Conservation (phyloP, 202 grass and related monocot genomes). For the Digitaria exilis region DNA sequence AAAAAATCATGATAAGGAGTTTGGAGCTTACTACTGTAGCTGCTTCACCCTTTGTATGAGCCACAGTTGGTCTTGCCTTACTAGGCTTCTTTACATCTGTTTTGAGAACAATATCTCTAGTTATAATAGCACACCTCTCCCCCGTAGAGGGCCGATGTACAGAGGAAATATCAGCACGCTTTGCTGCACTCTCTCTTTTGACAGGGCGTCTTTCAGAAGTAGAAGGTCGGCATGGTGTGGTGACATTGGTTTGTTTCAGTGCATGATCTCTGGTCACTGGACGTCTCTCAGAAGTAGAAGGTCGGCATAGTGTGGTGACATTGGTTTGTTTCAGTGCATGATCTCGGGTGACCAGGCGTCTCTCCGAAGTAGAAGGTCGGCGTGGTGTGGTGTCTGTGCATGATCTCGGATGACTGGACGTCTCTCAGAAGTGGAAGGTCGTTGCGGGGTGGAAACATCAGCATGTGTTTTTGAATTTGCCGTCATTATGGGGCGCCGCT, state of each 20-base stretch:
- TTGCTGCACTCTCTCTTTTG: constrained; percentile 38
- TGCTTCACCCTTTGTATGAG: constrained; percentile 32
- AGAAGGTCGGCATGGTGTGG: constrained; percentile 35
- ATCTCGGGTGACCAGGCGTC: constrained; percentile 29
- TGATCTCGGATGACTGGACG: constrained; percentile 21
- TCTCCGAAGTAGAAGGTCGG: constrained; percentile 49
- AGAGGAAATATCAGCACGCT: constrained; percentile 30
- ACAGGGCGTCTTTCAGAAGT: constrained; percentile 44
- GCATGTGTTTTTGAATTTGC: constrained; percentile 20
- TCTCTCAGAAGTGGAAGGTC: constrained; percentile 48
- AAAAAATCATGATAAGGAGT: neutral
- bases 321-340: constrained; percentile 34
- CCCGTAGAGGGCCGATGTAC: constrained; percentile 59
- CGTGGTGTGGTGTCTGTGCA: constrained; percentile 32
- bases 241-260: constrained; percentile 29
- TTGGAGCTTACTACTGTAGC: constrained; percentile 51
- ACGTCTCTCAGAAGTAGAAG: constrained; percentile 49
- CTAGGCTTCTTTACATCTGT: constrained; percentile 51
- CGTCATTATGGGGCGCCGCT: neutral
- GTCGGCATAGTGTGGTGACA: constrained; percentile 18
- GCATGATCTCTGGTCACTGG: constrained; percentile 33
- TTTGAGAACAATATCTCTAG: constrained; percentile 53
- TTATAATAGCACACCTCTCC: constrained; percentile 51
- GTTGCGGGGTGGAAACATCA: constrained; percentile 21
- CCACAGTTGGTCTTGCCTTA: constrained; percentile 35